phyloP scores from a whole-genome alignment of 1,139 yeast species.

The Lodderomyces beijingensis region DNA sequence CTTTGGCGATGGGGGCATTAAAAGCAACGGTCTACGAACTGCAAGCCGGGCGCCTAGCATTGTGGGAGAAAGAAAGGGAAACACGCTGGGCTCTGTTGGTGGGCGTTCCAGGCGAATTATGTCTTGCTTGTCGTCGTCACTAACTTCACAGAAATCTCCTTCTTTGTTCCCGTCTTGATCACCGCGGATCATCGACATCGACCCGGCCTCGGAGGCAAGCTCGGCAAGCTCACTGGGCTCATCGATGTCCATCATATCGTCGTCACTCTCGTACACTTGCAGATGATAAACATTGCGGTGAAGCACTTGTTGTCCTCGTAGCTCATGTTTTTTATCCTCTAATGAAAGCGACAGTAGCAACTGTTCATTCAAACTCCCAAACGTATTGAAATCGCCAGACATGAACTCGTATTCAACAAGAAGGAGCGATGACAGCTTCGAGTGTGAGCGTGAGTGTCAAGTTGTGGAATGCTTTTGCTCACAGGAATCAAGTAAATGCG shows the following conservation, averaged over 20 bases:
- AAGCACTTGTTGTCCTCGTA: no score
- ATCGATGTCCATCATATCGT: conserved; percentile 5
- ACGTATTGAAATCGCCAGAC: no score
- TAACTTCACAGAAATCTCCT: conserved; percentile 3
- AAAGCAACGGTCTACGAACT: conserved; percentile 20
- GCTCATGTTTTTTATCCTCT: no score
- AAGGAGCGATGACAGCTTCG: no score
- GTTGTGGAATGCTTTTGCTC: no score
- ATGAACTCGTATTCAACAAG: no score
- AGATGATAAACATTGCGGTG: no score
- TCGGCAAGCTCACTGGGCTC: conserved; percentile 5
- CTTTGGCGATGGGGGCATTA: conserved; percentile 20
- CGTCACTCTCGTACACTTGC: conserved; percentile 4
- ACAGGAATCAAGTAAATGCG: no score
- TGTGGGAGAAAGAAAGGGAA: conserved; percentile 30
- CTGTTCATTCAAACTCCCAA: no score
- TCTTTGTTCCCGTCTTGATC: conserved; percentile 5
- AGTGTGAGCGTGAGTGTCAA: no score
- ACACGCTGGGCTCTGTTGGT: conserved; percentile 6
- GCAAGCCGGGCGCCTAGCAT: conserved; percentile 39
- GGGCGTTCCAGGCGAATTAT: no score
- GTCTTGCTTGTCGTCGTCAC: conserved; percentile 5
- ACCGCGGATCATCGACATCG: conserved; percentile 18
- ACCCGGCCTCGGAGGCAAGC: no score
- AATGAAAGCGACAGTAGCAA: conserved; percentile 25